A percentile compares a stretch with the other conserved stretches of the same genome.
Evolutionary conservation across 2,329 filamentous ascomycete genomes (phyloP).

Genomic region (Pseudocercospora musae): DNA sequence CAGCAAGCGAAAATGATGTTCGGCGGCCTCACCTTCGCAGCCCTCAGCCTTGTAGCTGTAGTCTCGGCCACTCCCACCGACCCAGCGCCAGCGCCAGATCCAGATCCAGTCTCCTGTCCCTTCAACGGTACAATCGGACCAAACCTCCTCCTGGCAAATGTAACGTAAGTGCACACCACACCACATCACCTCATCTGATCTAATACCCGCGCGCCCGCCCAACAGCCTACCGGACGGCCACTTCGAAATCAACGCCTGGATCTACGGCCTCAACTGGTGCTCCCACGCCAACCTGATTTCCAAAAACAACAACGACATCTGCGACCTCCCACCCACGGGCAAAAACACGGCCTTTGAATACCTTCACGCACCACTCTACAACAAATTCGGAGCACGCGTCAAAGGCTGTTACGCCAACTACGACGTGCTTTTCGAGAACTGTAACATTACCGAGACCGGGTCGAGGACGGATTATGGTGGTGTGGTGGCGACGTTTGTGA

Average conservation of each 20-base stretch:
- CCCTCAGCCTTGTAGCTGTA: not conserved
- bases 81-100: not conserved
- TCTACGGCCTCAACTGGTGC: constrained; percentile 16
- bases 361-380: constrained; percentile 7
- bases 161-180: no score
- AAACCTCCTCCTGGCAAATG: constrained; percentile 8
- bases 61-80: not conserved
- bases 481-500: not conserved
- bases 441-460: not conserved
- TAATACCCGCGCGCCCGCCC: no score
- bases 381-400: constrained; percentile 9
- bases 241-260: constrained; percentile 14
- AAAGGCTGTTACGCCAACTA: constrained; percentile 10
- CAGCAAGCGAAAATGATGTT: not conserved
- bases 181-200: no score
- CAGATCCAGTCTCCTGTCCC: constrained; percentile 1
- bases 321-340: not conserved
- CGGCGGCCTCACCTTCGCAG: not conserved
- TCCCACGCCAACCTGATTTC: constrained; percentile 9
- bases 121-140: constrained; percentile 11
- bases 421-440: constrained; percentile 9
- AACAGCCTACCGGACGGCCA: constrained; percentile 6
- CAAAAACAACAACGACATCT: constrained; percentile 9
- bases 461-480: not conserved
- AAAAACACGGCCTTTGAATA: constrained; percentile 4